Percentiles rank a stretch among this genome's conserved stretches.
These are phyloP conservation scores for Colletotrichum simmondsii DNA, from an alignment of 2,329 filamentous ascomycete genomes.

Conservation along the genomic window DNA sequence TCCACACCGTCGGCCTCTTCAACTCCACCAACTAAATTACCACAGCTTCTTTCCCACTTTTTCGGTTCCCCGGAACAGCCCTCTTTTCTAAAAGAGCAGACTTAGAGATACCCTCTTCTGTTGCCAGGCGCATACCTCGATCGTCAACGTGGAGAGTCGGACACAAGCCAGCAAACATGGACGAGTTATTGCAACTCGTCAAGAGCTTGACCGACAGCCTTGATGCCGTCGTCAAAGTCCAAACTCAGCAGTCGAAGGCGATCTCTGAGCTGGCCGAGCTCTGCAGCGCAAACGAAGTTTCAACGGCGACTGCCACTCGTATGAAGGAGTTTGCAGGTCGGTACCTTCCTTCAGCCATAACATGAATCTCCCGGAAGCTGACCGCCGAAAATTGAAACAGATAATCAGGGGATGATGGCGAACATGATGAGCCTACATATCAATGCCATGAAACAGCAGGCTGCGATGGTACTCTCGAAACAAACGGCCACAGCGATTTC, in stretches of 20 bases:
- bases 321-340: neutral
- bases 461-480: neutral
- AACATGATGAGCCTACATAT: neutral
- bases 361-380: neutral
- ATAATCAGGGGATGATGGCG: neutral
- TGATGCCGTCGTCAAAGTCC: neutral
- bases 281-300: neutral
- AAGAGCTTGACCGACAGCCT: too few relatives aligned
- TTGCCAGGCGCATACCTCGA: too few relatives aligned
- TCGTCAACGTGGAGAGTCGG: too few relatives aligned
- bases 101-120: too few relatives aligned
- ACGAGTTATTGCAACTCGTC: too few relatives aligned
- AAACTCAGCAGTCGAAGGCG: neutral
- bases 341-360: neutral
- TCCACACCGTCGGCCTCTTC: too few relatives aligned
- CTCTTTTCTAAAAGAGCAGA: too few relatives aligned
- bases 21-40: too few relatives aligned
- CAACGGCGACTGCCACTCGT: neutral
- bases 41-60: too few relatives aligned
- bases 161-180: too few relatives aligned
- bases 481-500: too few relatives aligned
- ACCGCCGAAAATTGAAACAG: neutral
- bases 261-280: neutral
- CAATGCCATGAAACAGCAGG: neutral
- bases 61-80: too few relatives aligned